Conservation (phyloP, 148 eudicot genomes). For the Persicaria maculosa region DNA sequence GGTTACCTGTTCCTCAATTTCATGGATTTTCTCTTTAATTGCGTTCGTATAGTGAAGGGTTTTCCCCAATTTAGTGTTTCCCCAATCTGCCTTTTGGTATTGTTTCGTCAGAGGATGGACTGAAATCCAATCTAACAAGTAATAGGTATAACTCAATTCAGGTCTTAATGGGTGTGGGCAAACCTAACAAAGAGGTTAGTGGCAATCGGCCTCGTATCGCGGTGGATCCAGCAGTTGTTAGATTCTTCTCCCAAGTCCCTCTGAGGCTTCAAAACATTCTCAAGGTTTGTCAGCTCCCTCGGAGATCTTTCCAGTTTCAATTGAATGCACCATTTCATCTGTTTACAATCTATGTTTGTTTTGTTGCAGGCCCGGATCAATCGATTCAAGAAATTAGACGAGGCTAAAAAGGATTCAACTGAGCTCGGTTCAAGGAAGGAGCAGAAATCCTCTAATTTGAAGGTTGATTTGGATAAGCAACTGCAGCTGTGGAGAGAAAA, state of each 20-base stretch:
- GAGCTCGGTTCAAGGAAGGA: conserved; percentile 25
- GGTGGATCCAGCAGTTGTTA: conserved; percentile 40
- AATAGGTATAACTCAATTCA: conserved; percentile 12
- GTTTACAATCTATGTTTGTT: not conserved
- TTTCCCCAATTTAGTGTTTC: not conserved
- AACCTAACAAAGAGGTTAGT: conserved; percentile 21
- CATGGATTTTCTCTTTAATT: not conserved
- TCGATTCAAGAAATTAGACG: conserved; percentile 20
- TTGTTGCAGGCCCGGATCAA: conserved; percentile 42
- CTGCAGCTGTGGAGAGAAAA: conserved; percentile 76
- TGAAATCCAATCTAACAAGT: not conserved
- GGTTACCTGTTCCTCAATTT: not conserved
- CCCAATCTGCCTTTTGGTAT: not conserved
- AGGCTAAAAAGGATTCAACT: conserved; percentile 15
- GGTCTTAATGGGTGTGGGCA: conserved; percentile 28
- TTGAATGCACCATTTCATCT: not conserved
- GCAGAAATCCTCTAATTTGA: conserved; percentile 31
- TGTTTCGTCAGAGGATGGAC: not conserved
- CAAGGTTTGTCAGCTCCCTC: conserved; percentile 33
- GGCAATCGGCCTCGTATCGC: conserved; percentile 21
- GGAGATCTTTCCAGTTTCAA: too few relatives aligned
- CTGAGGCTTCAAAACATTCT: conserved; percentile 42
- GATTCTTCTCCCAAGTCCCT: conserved; percentile 42
- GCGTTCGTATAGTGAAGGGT: not conserved
- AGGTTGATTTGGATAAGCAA: conserved; percentile 65